Evolutionary conservation across 805 yeast species (phyloP).

Genomic region (Nakazawaea wickerhamii): DNA sequence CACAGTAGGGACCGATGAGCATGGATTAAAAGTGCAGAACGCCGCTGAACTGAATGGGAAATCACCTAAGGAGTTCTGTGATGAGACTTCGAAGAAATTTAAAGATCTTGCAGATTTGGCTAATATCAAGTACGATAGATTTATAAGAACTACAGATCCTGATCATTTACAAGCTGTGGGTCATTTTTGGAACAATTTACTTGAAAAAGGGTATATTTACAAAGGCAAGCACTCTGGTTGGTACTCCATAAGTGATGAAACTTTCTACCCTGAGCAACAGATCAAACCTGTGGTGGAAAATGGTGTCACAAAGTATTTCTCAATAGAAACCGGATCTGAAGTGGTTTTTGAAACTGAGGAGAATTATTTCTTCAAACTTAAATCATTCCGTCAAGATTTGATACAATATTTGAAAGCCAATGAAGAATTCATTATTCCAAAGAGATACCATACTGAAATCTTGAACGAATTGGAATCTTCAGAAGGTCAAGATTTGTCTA

Average conservation of each 20-base stretch:
- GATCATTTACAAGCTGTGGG: constrained; percentile 69
- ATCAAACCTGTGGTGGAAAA: constrained; percentile 38
- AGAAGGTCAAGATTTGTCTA: constrained; percentile 63
- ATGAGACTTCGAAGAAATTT: constrained; percentile 60
- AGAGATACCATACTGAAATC: constrained; percentile 46
- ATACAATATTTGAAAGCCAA: constrained; percentile 42
- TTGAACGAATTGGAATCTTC: constrained; percentile 48
- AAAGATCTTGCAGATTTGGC: constrained; percentile 53
- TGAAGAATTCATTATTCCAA: constrained; percentile 65
- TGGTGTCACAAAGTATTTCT: constrained; percentile 28
- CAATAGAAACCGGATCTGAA: constrained; percentile 69
- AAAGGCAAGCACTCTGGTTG: constrained; percentile 87
- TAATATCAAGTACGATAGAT: constrained; percentile 60
- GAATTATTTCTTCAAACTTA: constrained; percentile 80
- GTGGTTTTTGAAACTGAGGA: constrained; percentile 74
- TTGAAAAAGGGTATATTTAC: constrained; percentile 61
- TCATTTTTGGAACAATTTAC: constrained; percentile 62
- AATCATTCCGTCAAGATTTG: constrained; percentile 51
- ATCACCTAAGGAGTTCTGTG: constrained; percentile 69
- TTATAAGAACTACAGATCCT: constrained; percentile 83
- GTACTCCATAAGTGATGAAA: constrained; percentile 93
- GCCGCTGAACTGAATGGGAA: constrained; percentile 56
- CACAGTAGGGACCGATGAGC: constrained; percentile 96
- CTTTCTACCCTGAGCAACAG: constrained; percentile 84
- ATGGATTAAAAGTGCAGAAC: constrained; percentile 87